Evolutionary conservation across 2,329 filamentous ascomycete species (phyloP).

Genomic region (Alternaria panax): DNA sequence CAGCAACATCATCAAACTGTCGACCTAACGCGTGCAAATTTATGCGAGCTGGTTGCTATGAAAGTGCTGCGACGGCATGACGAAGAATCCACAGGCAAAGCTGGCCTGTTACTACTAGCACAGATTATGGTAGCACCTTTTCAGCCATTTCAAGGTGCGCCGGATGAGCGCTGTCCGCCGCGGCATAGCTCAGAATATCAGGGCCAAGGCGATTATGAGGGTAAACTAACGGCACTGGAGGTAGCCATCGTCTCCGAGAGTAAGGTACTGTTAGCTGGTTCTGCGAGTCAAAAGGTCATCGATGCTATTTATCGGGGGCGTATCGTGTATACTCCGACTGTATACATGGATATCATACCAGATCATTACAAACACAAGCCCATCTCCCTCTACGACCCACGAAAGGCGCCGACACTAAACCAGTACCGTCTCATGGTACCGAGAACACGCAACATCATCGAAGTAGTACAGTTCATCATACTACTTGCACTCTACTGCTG

Average conservation of each 20-base stretch:
- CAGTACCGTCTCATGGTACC: constrained; percentile 87
- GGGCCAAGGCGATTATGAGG: constrained; percentile 57
- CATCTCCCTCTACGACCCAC: constrained; percentile 80
- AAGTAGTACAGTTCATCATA: constrained; percentile 75
- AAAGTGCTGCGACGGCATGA: constrained; percentile 80
- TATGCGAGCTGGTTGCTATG: constrained; percentile 82
- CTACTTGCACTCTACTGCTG: constrained; percentile 73
- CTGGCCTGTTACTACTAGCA: constrained; percentile 75
- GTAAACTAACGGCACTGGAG: constrained; percentile 78
- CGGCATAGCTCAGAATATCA: constrained; percentile 58
- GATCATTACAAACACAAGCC: constrained; percentile 86
- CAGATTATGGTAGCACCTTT: constrained; percentile 85
- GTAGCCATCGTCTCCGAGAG: constrained; percentile 84
- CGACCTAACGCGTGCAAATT: constrained; percentile 75
- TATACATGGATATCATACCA: constrained; percentile 82
- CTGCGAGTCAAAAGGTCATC: constrained; percentile 81
- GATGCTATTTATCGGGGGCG: constrained; percentile 82
- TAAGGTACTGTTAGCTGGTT: constrained; percentile 78
- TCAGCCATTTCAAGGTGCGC: constrained; percentile 84
- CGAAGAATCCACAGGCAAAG: constrained; percentile 75
- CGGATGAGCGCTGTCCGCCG: constrained; percentile 68
- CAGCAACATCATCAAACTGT: constrained; percentile 82
- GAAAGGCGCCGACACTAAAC: constrained; percentile 77
- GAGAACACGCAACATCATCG: constrained; percentile 76
- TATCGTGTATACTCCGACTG: constrained; percentile 81